Evolutionary conservation across 2,329 filamentous ascomycete genomes (phyloP).

Genomic region (Diplocarpon rosae): DNA sequence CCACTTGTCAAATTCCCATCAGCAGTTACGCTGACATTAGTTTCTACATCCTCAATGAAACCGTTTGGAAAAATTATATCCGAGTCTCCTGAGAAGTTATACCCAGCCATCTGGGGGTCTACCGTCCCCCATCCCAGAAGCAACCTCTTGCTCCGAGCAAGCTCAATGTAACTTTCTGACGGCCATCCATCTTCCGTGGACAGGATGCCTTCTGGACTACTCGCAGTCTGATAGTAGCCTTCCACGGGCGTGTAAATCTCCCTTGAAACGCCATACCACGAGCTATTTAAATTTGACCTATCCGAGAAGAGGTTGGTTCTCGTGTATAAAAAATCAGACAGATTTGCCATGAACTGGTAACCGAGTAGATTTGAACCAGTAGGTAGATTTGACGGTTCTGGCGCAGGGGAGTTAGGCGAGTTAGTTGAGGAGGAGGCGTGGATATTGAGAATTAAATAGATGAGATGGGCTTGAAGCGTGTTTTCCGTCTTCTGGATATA

Average conservation of each 20-base stretch:
- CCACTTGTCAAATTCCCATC: constrained; percentile 36
- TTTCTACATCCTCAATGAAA: constrained; percentile 31
- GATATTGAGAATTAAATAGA: constrained; percentile 45
- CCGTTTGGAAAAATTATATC: constrained; percentile 38
- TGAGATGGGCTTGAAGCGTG: constrained; percentile 41
- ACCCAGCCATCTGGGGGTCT: constrained; percentile 44
- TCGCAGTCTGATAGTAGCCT: constrained; percentile 38
- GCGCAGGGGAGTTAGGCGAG: constrained; percentile 32
- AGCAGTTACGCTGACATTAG: constrained; percentile 26
- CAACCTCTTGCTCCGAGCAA: constrained; percentile 41
- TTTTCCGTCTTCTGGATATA: constrained; percentile 43
- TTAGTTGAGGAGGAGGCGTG: constrained; percentile 40
- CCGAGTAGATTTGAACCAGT: constrained; percentile 33
- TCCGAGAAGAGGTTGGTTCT: constrained; percentile 38
- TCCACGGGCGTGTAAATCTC: constrained; percentile 34
- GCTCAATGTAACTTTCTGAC: constrained; percentile 45
- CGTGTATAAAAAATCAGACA: constrained; percentile 43
- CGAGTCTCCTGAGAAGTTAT: constrained; percentile 42
- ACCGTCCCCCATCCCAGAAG: constrained; percentile 44
- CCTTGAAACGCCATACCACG: constrained; percentile 40
- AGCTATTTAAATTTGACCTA: constrained; percentile 43
- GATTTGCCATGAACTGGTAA: constrained; percentile 34
- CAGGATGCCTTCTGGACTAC: constrained; percentile 22
- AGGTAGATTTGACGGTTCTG: constrained; percentile 35
- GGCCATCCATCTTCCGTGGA: constrained; percentile 53